phyloP scores from a whole-genome alignment of 345 rosid genomes.

The Pistacia atlantica region DNA sequence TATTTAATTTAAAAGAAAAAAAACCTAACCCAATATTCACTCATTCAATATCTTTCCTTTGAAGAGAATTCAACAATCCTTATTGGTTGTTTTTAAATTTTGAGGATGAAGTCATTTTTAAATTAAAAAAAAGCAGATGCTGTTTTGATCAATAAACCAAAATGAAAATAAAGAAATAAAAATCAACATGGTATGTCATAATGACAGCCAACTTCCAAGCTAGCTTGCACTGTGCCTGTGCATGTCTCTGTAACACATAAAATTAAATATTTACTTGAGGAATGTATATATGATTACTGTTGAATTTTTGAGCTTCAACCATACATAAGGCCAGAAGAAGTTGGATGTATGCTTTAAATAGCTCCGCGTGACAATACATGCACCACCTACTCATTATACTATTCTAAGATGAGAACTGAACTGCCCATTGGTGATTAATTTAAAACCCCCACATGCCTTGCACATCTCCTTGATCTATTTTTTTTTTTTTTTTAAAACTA shows the following conservation, averaged over 20 bases:
- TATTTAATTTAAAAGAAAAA: background rate
- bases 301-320: background rate
- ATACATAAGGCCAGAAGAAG: background rate
- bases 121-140: no score
- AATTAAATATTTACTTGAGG: background rate
- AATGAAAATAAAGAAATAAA: background rate
- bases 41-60: conserved; percentile 30
- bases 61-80: conserved; percentile 26
- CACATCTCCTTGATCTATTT: conserved; percentile 21
- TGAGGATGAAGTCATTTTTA: no score
- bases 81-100: background rate
- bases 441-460: conserved; percentile 6
- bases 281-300: background rate
- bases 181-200: conserved; percentile 18
- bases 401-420: background rate
- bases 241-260: background rate
- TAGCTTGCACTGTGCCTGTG: conserved; percentile 11
- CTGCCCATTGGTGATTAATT: background rate
- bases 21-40: background rate
- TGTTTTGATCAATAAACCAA: no score
- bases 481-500: background rate
- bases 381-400: conserved; percentile 18
- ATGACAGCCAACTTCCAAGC: conserved; percentile 32
- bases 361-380: conserved; percentile 38
- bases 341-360: conserved; percentile 16